Evolutionary conservation across 768 basidiomycete species (phyloP).

Genomic region (Rhizopogon rudus): DNA sequence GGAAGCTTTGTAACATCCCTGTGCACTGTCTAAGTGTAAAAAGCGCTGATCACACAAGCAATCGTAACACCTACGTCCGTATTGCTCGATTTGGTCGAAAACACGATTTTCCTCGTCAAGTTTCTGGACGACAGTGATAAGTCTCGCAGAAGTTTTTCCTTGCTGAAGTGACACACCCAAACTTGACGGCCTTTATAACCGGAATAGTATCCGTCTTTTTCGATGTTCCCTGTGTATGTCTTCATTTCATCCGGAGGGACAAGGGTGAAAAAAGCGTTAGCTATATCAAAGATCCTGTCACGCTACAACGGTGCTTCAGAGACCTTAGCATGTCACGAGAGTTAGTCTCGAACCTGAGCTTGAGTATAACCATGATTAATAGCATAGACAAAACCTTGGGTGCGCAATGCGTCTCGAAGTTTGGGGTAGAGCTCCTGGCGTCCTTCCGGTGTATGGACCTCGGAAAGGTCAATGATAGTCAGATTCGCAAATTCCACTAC

Average conservation of each 20-base stretch:
- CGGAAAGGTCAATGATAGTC: background rate
- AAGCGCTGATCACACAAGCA: background rate
- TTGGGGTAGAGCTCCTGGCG: background rate
- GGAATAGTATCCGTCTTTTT: constrained; percentile 36
- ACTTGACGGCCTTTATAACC: constrained; percentile 44
- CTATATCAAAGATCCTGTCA: constrained; percentile 44
- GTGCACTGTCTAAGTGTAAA: constrained; percentile 22
- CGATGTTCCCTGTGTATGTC: constrained; percentile 31
- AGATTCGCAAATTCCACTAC: constrained; percentile 2
- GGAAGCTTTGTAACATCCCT: constrained; percentile 25
- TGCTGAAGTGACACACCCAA: constrained; percentile 30
- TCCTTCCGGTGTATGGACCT: background rate
- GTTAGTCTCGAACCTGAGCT: constrained; percentile 27
- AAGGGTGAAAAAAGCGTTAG: constrained; percentile 36
- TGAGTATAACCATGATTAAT: constrained; percentile 43
- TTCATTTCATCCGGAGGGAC: constrained; percentile 39
- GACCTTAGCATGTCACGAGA: background rate
- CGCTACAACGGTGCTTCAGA: constrained; percentile 21
- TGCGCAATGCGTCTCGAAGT: background rate
- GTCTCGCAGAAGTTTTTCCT: constrained; percentile 3
- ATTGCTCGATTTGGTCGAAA: constrained; percentile 38
- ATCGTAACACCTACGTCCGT: constrained; percentile 28
- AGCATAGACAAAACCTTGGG: constrained; percentile 41
- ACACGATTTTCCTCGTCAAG: constrained; percentile 31
- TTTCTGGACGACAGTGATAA: constrained; percentile 21